phyloP scores from a whole-genome alignment of 306 rosid species.

The Gastrolobium bilobum region DNA sequence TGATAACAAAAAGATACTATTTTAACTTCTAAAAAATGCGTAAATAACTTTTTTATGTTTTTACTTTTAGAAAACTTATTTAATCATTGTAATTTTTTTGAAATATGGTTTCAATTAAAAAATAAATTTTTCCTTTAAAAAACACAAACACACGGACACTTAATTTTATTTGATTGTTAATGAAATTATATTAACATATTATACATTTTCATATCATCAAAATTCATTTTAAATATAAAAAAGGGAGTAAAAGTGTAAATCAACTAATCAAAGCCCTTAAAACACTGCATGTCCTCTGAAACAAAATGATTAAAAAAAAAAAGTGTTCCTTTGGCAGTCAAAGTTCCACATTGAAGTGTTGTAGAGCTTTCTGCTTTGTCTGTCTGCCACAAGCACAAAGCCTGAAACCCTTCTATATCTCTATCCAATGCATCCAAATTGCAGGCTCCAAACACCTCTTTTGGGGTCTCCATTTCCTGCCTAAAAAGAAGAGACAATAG shows the following conservation, averaged over 20 bases:
- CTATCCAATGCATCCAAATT: constrained; percentile 43
- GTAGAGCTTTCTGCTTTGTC: constrained; percentile 59
- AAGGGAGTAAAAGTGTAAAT: constrained; percentile 3
- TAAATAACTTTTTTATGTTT: too few species aligned
- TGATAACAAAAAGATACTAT: too few species aligned
- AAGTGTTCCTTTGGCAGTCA: constrained; percentile 44
- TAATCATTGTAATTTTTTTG: too few species aligned
- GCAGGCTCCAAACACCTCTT: constrained; percentile 50
- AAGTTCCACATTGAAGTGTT: constrained; percentile 46
- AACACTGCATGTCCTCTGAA: constrained; percentile 30
- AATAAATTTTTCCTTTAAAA: too few species aligned
- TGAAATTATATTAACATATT: too few species aligned
- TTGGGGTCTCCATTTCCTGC: constrained; percentile 48
- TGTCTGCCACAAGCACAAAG: constrained; percentile 71
- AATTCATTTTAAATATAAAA: not conserved
- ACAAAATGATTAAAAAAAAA: constrained; percentile 50
- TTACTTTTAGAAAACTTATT: too few species aligned
- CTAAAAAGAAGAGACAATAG: constrained; percentile 59
- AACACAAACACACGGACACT: too few species aligned
- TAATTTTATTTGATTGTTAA: too few species aligned
- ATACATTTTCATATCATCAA: not conserved
- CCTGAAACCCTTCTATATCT: constrained; percentile 43
- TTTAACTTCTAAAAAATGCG: too few species aligned
- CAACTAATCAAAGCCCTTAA: constrained; percentile 6
- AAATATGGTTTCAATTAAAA: too few species aligned